A percentile compares a stretch with the other conserved stretches of the same genome.
phyloP scores from a whole-genome alignment of 2,329 filamentous ascomycete genomes.

The Fusarium chuoi region DNA sequence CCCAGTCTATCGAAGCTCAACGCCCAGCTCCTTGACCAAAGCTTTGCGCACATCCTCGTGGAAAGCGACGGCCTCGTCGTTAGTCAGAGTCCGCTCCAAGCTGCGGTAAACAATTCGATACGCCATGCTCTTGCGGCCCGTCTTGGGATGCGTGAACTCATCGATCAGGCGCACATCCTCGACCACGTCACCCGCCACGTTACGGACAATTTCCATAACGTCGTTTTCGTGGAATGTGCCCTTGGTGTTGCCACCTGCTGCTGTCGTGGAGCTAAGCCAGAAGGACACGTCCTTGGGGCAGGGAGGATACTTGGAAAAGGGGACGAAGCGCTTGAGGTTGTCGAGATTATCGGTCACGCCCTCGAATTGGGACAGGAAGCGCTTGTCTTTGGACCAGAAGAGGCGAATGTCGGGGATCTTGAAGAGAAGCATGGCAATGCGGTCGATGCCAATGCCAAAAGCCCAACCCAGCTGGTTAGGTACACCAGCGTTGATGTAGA shows the following conservation, averaged over 20 bases:
- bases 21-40: conserved; percentile 77
- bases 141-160: conserved; percentile 89
- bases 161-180: conserved; percentile 90
- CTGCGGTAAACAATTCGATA: conserved; percentile 96
- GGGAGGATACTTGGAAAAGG: conserved; percentile 91
- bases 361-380: conserved; percentile 88
- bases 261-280: conserved; percentile 71
- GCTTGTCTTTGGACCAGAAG: conserved; percentile 89
- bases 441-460: conserved; percentile 92
- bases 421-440: conserved; percentile 97
- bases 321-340: conserved; percentile 72
- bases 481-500: conserved; percentile 81
- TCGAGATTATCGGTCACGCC: conserved; percentile 65
- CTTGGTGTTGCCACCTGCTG: conserved; percentile 60
- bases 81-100: conserved; percentile 88
- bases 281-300: conserved; percentile 95
- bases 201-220: conserved; percentile 93
- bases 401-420: conserved; percentile 95
- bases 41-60: conserved; percentile 74
- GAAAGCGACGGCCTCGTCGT: conserved; percentile 79
- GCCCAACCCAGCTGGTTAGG: conserved; percentile 88
- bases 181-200: conserved; percentile 81
- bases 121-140: conserved; percentile 83
- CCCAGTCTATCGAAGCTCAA: conserved; percentile 64
- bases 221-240: conserved; percentile 88